Conservation (phyloP, 768 basidiomycete genomes). For the Fomitopsis serialis region DNA sequence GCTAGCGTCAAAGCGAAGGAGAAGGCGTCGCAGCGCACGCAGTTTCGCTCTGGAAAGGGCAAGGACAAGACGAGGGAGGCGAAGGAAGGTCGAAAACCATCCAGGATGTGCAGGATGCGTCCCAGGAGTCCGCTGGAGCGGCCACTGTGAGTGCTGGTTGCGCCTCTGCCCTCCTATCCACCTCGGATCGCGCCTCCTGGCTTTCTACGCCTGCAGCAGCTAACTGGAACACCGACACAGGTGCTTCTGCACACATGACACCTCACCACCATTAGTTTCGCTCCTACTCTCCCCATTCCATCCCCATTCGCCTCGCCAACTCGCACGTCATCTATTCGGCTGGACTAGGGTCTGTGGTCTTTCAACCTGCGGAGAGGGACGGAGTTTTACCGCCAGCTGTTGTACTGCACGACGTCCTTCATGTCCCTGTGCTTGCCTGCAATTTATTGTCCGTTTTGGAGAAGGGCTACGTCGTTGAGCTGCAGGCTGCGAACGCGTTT, state of each 20-base stretch:
- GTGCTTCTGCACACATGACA: slow-evolving; percentile 10
- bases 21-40: neutral
- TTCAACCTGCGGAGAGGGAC: slow-evolving; percentile 12
- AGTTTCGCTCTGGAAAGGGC: neutral
- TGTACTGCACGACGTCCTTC: slow-evolving; percentile 1
- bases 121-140: neutral
- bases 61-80: neutral
- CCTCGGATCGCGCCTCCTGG: neutral
- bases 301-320: neutral
- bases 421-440: slow-evolving; percentile 4
- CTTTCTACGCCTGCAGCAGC: too few relatives aligned
- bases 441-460: slow-evolving; percentile 6
- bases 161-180: slow-evolving; percentile 5
- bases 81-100: neutral
- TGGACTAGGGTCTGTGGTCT: slow-evolving; percentile 3
- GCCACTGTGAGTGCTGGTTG: slow-evolving; percentile 2
- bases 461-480: neutral
- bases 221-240: slow-evolving; percentile 9
- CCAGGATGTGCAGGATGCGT: neutral
- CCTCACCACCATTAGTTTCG: slow-evolving; percentile 6
- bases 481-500: neutral
- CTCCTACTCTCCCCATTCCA: slow-evolving; percentile 5
- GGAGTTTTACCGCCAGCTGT: slow-evolving; percentile 1
- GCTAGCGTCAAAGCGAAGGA: slow-evolving; percentile 5
- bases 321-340: neutral